Evolutionary conservation across 2,329 filamentous ascomycete species (phyloP).

Genomic region (Epicoccum nigrum): DNA sequence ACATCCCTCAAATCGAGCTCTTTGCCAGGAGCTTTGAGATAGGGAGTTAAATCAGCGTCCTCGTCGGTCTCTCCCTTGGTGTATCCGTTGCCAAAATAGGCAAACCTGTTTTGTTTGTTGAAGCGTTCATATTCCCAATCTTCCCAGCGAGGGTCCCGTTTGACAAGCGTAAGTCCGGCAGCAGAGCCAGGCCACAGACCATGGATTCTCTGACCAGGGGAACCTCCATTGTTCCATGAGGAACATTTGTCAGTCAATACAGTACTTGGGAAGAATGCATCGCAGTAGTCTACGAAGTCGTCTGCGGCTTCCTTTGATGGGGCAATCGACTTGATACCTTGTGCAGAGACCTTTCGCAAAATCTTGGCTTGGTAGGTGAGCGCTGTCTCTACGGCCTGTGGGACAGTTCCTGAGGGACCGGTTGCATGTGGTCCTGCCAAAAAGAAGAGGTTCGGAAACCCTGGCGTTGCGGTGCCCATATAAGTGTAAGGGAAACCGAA

Average conservation of each 20-base stretch:
- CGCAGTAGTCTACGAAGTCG: slow-evolving; percentile 66
- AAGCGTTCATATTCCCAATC: slow-evolving; percentile 62
- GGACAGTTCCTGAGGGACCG: slow-evolving; percentile 66
- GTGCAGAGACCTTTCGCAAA: slow-evolving; percentile 68
- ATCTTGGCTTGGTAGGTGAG: slow-evolving; percentile 70
- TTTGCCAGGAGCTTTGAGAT: slow-evolving; percentile 61
- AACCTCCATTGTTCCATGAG: slow-evolving; percentile 72
- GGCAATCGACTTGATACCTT: slow-evolving; percentile 68
- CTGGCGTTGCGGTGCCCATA: slow-evolving; percentile 66
- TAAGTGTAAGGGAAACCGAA: slow-evolving; percentile 72
- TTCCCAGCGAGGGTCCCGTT: slow-evolving; percentile 64
- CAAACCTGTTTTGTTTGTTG: slow-evolving; percentile 58
- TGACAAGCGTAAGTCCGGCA: slow-evolving; percentile 64
- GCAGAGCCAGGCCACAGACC: slow-evolving; percentile 74
- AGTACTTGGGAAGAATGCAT: slow-evolving; percentile 57
- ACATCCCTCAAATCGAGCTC: slow-evolving; percentile 66
- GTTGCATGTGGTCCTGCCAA: slow-evolving; percentile 58
- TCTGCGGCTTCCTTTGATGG: slow-evolving; percentile 66
- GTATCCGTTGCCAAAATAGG: slow-evolving; percentile 72
- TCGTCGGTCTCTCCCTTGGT: slow-evolving; percentile 64
- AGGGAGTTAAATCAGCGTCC: slow-evolving; percentile 66
- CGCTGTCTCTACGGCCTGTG: slow-evolving; percentile 70
- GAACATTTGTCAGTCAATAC: slow-evolving; percentile 67
- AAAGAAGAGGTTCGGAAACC: slow-evolving; percentile 72
- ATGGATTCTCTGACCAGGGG: slow-evolving; percentile 67